Base-by-base conservation (phyloP, 768 basidiomycete genomes). In the Agaricus subrufescens region DNA sequence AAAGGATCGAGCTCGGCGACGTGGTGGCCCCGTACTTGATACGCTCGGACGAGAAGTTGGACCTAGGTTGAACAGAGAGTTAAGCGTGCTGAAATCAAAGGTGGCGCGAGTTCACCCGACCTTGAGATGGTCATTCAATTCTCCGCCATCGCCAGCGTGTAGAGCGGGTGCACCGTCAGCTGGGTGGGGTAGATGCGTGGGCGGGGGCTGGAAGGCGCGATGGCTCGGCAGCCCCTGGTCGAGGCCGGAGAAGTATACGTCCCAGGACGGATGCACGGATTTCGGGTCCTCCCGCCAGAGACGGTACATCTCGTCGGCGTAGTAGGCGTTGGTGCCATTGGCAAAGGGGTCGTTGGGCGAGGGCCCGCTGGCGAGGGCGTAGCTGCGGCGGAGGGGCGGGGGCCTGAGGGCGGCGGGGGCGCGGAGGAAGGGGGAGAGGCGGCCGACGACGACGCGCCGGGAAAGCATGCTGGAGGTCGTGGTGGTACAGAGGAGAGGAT, bases 1-100 rank as follows among this genome's bases (percentile, higher is more conserved):
- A 99, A 83, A 31, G 97, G 97, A 68, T 99, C 97, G 52, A 99
- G 80, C 61, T 97, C 90, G 37, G 96, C 97, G 56, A 94, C 80
- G 65, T 98, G 94, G 66, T 99, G 97, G 14, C 97, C 97, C 58
- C 96, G 91, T 15, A 99, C 97, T 85, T 99, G 97, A 73, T 97
- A 99, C 3, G 97, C 97, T 55, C 97, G 89, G 51, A 98, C 94
- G 55, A 99, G 86, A 29, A 98, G 82, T 89, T 99, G 97, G 15
- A 94, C 88, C 96, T 98, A 66, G 2, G 42, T 25, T 46, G 48
- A 11, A 43, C 55, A 23, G 61, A 19, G 19, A 19, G 27, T 27
- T 42, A 29, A 54, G 54, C 40, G 38, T 15, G 23, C 30, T n/a
- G 50, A 43, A 45, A 63, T 38, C 12, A 50, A 39, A 23, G 55